Evolutionary conservation across 169 alveolate species (phyloP), one percentile per base, ranked within the genome.

Genomic region (Plasmodium malariae): DNA sequence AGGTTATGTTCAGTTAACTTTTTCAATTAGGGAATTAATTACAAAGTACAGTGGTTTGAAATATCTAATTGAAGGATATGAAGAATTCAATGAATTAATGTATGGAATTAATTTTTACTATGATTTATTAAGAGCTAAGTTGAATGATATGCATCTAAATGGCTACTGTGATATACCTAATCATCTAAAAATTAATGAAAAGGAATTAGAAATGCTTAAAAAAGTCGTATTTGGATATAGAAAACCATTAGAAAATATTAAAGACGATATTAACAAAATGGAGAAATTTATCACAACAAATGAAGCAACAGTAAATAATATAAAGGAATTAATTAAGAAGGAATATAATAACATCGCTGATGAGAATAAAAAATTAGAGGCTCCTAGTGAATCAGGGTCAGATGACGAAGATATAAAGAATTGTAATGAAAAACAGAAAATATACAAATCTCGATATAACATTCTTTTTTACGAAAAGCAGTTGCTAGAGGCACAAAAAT

Each of bases 61-160:
- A 45, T 78, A 78, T n/a, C 54, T 78, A 62, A 55, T 78, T 51
- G 89, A 78, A 54, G 40, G 78, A 30, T 62, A 78, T 55, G 89
- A 78, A 24, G 89, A 78, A 63, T 62, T 78, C 37, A 63, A 78
- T 6, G 78, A 49, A 63, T 40, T 78, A 54, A 62, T 78, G 76
- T 37, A 78, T 48, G 48, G 26, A 24, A 19, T 78, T n/a, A 63
- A 78, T 55, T 78, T 78, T 55, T 51, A 78, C 37, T 78, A 43
- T 78, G 89, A 78, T 30, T 45, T 78, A 48, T 49, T 78, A 21
- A 78, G 89, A 24, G 89, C 74, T 1, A 78, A 78, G 30, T 37
- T 78, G 17, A 21, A 78, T 36, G 89, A 78, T 55, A 34, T 32
- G 76, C 63, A 78, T 9, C 68, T 55, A 21, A 48, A 62, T 19